Conservation (phyloP, 805 yeast species). For the Candida vartiovaarae region DNA sequence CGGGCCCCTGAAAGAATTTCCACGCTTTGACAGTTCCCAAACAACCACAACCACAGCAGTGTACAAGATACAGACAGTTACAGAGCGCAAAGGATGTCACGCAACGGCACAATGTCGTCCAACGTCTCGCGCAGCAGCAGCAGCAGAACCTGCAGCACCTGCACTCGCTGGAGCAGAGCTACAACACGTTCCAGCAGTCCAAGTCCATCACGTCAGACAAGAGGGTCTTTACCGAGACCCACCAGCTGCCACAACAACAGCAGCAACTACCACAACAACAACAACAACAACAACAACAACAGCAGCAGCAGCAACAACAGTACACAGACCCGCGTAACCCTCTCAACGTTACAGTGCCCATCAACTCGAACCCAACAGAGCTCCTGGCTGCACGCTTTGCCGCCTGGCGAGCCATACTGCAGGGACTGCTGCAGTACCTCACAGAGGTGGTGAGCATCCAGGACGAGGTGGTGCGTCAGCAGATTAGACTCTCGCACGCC, state of each 20-base stretch:
- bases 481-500: conserved; percentile 73
- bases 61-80: too few species aligned
- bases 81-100: conserved; percentile 18
- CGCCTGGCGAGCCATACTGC: conserved; percentile 79
- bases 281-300: neutral
- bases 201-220: conserved; percentile 34
- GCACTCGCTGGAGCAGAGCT: conserved; percentile 35
- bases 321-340: conserved; percentile 41
- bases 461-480: conserved; percentile 83
- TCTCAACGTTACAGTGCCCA: conserved; percentile 43
- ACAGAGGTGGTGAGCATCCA: conserved; percentile 77
- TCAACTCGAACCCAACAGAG: conserved; percentile 75
- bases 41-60: too few species aligned
- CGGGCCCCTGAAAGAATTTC: too few species aligned
- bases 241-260: conserved; percentile 13
- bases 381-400: conserved; percentile 74
- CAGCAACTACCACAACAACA: conserved; percentile 4
- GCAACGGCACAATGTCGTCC: conserved; percentile 32
- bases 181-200: conserved; percentile 32
- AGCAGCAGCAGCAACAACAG: neutral
- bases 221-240: conserved; percentile 13
- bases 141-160: conserved; percentile 40
- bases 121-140: conserved; percentile 32
- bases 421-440: conserved; percentile 67
- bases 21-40: too few species aligned